These are phyloP conservation scores for Platanthera zijinensis DNA, from an alignment of 106 monocot genomes.

Conservation along the genomic window DNA sequence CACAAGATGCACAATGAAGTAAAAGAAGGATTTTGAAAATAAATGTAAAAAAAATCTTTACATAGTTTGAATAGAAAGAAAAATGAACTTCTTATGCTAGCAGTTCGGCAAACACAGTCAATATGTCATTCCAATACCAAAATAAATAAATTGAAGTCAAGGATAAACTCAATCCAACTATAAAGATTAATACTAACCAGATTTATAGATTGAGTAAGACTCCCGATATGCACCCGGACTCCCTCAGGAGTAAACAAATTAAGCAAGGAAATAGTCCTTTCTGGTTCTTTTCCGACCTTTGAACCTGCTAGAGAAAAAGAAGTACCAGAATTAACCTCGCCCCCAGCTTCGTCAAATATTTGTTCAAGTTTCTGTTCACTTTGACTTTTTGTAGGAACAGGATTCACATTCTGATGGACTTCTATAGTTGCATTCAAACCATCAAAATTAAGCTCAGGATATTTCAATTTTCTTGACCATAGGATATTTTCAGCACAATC, in stretches of 20 bases:
- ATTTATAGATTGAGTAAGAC: conserved; percentile 14
- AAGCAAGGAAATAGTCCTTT: conserved; percentile 26
- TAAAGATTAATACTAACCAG: conserved; percentile 16
- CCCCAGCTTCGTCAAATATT: conserved; percentile 4
- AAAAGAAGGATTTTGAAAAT: too few species aligned
- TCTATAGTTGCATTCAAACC: not conserved
- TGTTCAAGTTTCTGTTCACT: conserved; percentile 4
- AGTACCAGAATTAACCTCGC: not conserved
- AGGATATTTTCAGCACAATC: not conserved
- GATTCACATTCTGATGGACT: not conserved
- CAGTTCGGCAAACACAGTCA: not conserved
- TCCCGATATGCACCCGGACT: conserved; percentile 28
- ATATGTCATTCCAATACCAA: not conserved
- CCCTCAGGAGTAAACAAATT: conserved; percentile 34
- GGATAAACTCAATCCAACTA: not conserved
- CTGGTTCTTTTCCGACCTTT: not conserved
- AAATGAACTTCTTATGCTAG: not conserved
- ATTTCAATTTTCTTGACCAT: not conserved
- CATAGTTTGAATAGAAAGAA: not conserved
- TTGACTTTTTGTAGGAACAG: not conserved
- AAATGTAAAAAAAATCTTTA: too few species aligned
- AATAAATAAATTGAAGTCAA: too few species aligned
- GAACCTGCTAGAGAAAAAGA: conserved; percentile 3
- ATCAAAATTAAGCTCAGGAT: not conserved
- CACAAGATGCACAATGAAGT: too few species aligned